Conservation (phyloP, 805 yeast species). For the Kazachstania kunashirensis region DNA sequence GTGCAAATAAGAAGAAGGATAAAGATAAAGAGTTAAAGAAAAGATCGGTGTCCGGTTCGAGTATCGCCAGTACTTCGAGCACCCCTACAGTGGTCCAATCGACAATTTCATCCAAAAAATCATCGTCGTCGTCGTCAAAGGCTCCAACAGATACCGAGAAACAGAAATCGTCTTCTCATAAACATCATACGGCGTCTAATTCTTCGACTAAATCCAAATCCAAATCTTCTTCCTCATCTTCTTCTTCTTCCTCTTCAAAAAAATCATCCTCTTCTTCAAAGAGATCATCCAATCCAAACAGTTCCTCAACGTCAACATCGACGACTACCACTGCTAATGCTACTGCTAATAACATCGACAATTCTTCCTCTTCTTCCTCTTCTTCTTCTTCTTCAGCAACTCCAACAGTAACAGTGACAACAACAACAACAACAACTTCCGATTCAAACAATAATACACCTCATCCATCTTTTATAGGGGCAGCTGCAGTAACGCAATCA, state of each 20-base stretch:
- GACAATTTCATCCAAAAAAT: too few species aligned
- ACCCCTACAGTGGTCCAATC: too few species aligned
- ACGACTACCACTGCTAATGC: neutral
- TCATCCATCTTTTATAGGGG: constrained; percentile 24
- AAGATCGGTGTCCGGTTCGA: neutral
- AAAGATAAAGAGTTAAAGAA: constrained; percentile 20
- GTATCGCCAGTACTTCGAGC: constrained; percentile 2
- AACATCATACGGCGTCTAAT: neutral
- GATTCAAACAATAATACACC: neutral
- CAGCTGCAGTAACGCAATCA: constrained; percentile 10
- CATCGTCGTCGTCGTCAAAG: too few species aligned
- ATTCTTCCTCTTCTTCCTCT: too few species aligned
- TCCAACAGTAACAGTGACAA: constrained; percentile 13
- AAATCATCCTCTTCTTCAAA: neutral
- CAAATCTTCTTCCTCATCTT: constrained; percentile 3
- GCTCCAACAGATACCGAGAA: neutral
- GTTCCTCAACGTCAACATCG: constrained; percentile 2
- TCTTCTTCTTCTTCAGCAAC: too few species aligned
- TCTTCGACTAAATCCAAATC: constrained; percentile 1
- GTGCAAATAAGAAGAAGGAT: constrained; percentile 36
- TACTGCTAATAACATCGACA: too few species aligned
- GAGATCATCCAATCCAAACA: neutral
- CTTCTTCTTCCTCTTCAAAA: neutral
- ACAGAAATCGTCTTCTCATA: neutral
- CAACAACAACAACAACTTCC: too few species aligned